A percentile compares a stretch with the other conserved stretches of the same genome.
These are phyloP conservation scores for Lodderomyces theae DNA, from an alignment of 1,139 yeast species.

Conservation along the genomic window DNA sequence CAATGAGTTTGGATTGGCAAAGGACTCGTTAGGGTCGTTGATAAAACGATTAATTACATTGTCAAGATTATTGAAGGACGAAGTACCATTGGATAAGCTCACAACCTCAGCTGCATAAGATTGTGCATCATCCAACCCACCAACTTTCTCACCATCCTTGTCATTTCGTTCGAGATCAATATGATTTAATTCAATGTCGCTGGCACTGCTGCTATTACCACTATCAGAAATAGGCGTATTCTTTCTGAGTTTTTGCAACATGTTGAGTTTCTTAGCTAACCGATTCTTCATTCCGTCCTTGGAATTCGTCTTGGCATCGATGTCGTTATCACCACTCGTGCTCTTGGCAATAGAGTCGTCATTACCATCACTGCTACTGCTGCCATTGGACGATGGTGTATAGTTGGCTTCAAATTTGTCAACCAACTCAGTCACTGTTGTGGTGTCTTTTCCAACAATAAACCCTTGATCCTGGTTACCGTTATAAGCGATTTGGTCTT, in stretches of 20 bases:
- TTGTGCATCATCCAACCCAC: slow-evolving; percentile 12
- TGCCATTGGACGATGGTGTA: slow-evolving; percentile 1
- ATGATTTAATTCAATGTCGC: slow-evolving; percentile 11
- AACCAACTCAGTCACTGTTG: slow-evolving; percentile 28
- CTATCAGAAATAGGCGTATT: not conserved
- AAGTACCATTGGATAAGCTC: slow-evolving; percentile 24
- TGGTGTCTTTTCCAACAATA: slow-evolving; percentile 20
- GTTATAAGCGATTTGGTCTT: slow-evolving; percentile 27
- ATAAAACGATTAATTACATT: slow-evolving; percentile 3
- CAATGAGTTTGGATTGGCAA: slow-evolving; percentile 19
- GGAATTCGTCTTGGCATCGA: slow-evolving; percentile 1
- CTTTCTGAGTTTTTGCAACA: slow-evolving; percentile 9
- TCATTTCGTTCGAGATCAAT: slow-evolving; percentile 11
- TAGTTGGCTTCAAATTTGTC: slow-evolving; percentile 14
- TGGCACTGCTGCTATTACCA: slow-evolving; percentile 3
- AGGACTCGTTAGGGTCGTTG: slow-evolving; percentile 10
- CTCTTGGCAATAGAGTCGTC: slow-evolving; percentile 10
- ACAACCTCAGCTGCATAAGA: slow-evolving; percentile 27
- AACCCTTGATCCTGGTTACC: slow-evolving; percentile 28
- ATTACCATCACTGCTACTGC: not conserved
- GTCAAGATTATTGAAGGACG: not conserved
- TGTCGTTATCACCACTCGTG: not conserved
- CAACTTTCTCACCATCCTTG: slow-evolving; percentile 8
- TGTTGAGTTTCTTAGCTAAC: slow-evolving; percentile 11
- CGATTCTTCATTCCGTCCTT: slow-evolving; percentile 12